Evolutionary conservation across 2,329 filamentous ascomycete species (phyloP).

Genomic region (Drechslerella dactyloides): DNA sequence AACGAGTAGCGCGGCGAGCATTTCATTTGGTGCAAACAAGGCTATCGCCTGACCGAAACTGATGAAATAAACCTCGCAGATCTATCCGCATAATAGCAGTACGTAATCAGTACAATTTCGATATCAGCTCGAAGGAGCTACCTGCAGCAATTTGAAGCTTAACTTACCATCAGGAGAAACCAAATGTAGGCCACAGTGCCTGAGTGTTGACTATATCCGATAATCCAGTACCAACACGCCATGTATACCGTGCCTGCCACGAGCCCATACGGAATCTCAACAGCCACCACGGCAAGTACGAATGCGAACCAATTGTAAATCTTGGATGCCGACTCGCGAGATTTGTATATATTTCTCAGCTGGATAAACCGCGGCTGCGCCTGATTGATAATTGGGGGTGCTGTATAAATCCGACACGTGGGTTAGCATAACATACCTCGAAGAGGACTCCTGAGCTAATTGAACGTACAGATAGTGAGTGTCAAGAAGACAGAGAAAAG

Average conservation of each 20-base stretch:
- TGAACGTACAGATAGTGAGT: constrained; percentile 71
- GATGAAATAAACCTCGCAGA: constrained; percentile 70
- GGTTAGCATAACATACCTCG: not conserved
- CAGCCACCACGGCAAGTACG: constrained; percentile 69
- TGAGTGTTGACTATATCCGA: constrained; percentile 50
- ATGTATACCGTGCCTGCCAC: constrained; percentile 71
- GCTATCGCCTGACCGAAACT: constrained; percentile 73
- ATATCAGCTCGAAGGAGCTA: too few relatives aligned
- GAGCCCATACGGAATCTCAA: constrained; percentile 73
- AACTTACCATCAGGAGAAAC: constrained; percentile 66
- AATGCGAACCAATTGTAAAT: constrained; percentile 80
- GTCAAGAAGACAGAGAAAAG: constrained; percentile 80
- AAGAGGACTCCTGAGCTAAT: too few relatives aligned
- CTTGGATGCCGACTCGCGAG: constrained; percentile 75
- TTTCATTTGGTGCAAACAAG: constrained; percentile 69
- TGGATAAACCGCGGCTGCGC: constrained; percentile 74
- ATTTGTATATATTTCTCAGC: constrained; percentile 71
- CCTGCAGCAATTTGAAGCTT: not conserved
- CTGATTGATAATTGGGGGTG: constrained; percentile 76
- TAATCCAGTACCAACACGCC: constrained; percentile 65
- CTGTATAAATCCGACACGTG: constrained; percentile 41
- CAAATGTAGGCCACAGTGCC: constrained; percentile 69
- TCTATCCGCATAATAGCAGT: constrained; percentile 8
- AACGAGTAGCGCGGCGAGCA: constrained; percentile 70
- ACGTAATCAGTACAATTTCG: not conserved